These are phyloP conservation scores for Parachaetomium inaequale DNA, from an alignment of 495 filamentous ascomycete species.

Conservation along the genomic window DNA sequence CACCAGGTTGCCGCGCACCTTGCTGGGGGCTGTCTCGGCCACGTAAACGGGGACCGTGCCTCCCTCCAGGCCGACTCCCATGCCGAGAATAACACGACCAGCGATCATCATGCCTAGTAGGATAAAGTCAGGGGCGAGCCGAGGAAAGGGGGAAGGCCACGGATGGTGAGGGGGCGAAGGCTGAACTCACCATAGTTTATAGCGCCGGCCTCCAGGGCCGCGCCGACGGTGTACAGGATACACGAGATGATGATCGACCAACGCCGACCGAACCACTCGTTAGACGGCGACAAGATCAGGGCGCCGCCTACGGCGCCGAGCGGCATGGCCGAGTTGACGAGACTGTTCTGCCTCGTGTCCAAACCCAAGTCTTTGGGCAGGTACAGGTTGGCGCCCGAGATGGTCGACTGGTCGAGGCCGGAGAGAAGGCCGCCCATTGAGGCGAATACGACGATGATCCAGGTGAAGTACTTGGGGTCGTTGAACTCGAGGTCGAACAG, in stretches of 20 bases:
- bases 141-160: background rate
- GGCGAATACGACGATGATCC: slow-evolving; percentile 7
- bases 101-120: slow-evolving; percentile 2
- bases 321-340: slow-evolving; percentile 14
- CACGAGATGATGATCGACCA: slow-evolving; percentile 10
- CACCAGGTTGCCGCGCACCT: slow-evolving; percentile 8
- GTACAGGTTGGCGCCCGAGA: slow-evolving; percentile 11
- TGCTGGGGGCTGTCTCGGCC: slow-evolving; percentile 7
- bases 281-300: background rate
- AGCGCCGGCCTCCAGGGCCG: slow-evolving; percentile 3
- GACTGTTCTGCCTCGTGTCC: slow-evolving; percentile 12
- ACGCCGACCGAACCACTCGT: slow-evolving; percentile 6
- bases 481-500: slow-evolving; percentile 6
- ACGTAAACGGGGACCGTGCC: slow-evolving; percentile 11
- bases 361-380: background rate
- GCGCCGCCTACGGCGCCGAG: slow-evolving; percentile 9
- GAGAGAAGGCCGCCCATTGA: slow-evolving; percentile 10
- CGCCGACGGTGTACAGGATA: slow-evolving; percentile 2
- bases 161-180: background rate
- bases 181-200: slow-evolving; percentile 2
- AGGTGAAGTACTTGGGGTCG: slow-evolving; percentile 3
- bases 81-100: slow-evolving; percentile 1
- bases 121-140: background rate
- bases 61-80: slow-evolving; percentile 9
- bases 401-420: slow-evolving; percentile 8